These are phyloP conservation scores for Pholiota molesta DNA, from an alignment of 768 basidiomycete genomes.

Conservation along the genomic window DNA sequence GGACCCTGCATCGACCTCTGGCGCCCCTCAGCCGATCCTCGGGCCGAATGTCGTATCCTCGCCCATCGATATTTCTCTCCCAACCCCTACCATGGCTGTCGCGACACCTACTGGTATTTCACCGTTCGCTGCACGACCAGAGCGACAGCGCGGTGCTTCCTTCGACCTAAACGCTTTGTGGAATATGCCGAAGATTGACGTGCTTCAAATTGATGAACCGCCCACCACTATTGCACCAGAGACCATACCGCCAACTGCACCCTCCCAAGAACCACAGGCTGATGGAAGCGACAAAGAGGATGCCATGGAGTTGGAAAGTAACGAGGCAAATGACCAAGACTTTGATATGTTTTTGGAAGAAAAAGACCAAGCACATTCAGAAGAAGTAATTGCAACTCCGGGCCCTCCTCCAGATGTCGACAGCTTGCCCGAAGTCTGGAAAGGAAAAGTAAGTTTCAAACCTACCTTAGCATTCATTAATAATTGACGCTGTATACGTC, in stretches of 20 bases:
- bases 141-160: constrained; percentile 49
- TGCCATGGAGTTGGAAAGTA: constrained; percentile 51
- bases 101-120: constrained; percentile 46
- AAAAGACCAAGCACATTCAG: constrained; percentile 40
- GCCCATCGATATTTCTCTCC: constrained; percentile 13
- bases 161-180: constrained; percentile 79
- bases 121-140: constrained; percentile 48
- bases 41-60: constrained; percentile 17
- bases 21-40: constrained; percentile 11
- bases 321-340: constrained; percentile 72
- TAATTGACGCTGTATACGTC: constrained; percentile 10
- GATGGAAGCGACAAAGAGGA: constrained; percentile 42
- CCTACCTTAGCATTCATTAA: constrained; percentile 10
- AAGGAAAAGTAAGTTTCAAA: constrained; percentile 60
- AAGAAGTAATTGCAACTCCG: constrained; percentile 44
- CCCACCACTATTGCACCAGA: constrained; percentile 12
- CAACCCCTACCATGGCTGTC: constrained; percentile 23
- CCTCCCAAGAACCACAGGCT: constrained; percentile 23
- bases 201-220: constrained; percentile 15
- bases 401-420: constrained; percentile 46
- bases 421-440: constrained; percentile 67
- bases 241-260: constrained; percentile 14
- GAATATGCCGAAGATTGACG: constrained; percentile 50
- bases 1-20: constrained; percentile 27
- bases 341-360: constrained; percentile 87